Base-by-base conservation (phyloP, 2,329 filamentous ascomycete genomes). In the Fusarium lateritium region DNA sequence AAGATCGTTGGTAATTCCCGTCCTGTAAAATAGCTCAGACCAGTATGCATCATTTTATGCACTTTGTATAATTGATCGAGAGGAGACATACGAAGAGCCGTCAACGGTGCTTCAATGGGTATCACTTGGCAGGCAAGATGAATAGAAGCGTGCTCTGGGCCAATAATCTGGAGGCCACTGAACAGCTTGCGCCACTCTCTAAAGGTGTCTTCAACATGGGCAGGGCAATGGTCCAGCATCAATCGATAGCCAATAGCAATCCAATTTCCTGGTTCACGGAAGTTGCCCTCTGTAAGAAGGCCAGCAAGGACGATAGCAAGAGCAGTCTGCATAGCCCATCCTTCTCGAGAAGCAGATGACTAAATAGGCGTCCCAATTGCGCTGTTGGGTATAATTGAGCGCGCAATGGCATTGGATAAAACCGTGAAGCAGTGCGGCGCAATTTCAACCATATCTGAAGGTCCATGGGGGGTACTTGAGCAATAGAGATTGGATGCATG, bases 291-390 rank as follows among this genome's bases (percentile, higher is more conserved):
- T 1, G 60, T 62, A 1, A 62, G 4, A 4, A 62, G 39, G 0
- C 60, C 60, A 2, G 60, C 49, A 0, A 62, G 57, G 1, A 62
- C 60, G 10, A 62, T 62, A 1, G 57, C 57, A 2, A 62, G 36
- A 1, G 62, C 60, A 9, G 60, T 62, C 6, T 62, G 60, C 4
- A 62, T 62, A 22, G 60, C 49, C 57, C 57, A 62, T 19, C 62
- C 57, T 10, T 62, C 60, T 14, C 38, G 36, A 1, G 57, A 56
- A 10, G 62, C 60, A 3, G 47, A 34, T 6, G 24, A 22, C 6
- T 62, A 47, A 10, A 45, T 19, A 0, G 60, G 57, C 2, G 42
- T 33, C 1, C 60, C 57, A 3, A 62, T 62, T 0, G 62, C 60
- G 7, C 57, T 62, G 21, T 58, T 47, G 3, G 60, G 60, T 1